A percentile compares a stretch with the other conserved stretches of the same genome.
Evolutionary conservation across 129 eudicot species (phyloP).

Genomic region (Helianthus tuberosus): DNA sequence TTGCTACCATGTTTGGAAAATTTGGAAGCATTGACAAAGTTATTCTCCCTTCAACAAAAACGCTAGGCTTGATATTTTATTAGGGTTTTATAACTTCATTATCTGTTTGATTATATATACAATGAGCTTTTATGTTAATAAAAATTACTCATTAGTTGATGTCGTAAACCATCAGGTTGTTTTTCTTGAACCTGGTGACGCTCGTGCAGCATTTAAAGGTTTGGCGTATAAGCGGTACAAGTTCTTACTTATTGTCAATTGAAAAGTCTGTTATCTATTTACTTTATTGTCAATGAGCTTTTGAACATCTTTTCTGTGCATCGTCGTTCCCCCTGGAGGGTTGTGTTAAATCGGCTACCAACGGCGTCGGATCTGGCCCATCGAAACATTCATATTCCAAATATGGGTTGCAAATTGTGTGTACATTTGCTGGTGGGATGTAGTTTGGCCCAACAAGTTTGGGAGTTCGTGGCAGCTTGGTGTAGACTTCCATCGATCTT

Average conservation of each 20-base stretch:
- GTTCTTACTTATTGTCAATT: slow-evolving; percentile 14
- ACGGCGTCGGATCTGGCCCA: no score
- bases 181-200: slow-evolving; percentile 87
- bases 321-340: no score
- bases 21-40: slow-evolving; percentile 86
- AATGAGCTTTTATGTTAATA: background rate
- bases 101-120: slow-evolving; percentile 4
- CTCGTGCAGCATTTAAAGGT: slow-evolving; percentile 77
- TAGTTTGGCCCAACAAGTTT: no score
- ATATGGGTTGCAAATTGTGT: no score
- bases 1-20: slow-evolving; percentile 75
- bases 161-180: slow-evolving; percentile 51
- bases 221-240: slow-evolving; percentile 91
- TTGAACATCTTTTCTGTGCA: background rate
- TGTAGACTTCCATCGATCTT: no score
- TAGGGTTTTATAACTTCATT: background rate
- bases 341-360: no score
- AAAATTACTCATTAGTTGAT: background rate
- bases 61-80: slow-evolving; percentile 76
- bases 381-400: no score
- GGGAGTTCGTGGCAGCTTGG: no score
- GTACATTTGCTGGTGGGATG: no score
- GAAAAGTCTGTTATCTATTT: background rate
- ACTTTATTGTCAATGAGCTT: background rate
- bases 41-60: slow-evolving; percentile 82